Evolutionary conservation across 2,329 filamentous ascomycete species (phyloP).

Genomic region (Hymenoscyphus occultus): DNA sequence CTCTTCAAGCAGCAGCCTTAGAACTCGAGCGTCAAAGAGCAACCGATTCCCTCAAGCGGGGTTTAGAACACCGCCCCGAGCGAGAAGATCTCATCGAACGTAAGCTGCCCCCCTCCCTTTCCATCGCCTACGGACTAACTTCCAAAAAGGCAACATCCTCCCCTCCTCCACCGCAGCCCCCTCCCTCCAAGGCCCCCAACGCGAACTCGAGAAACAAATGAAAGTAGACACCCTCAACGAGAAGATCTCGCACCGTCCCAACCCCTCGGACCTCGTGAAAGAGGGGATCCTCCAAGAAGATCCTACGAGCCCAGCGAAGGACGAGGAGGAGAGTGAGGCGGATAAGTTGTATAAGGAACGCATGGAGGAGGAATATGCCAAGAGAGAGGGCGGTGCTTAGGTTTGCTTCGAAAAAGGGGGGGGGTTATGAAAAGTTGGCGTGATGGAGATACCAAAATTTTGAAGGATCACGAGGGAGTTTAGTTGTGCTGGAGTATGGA

Average conservation of each 20-base stretch:
- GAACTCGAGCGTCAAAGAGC: constrained; percentile 64
- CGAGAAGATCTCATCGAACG: constrained; percentile 77
- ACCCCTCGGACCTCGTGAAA: constrained; percentile 71
- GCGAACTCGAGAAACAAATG: constrained; percentile 86
- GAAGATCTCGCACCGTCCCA: constrained; percentile 75
- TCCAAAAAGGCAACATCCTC: constrained; percentile 73
- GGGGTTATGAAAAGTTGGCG: background rate
- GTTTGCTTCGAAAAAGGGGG: background rate
- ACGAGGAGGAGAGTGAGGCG: constrained; percentile 15
- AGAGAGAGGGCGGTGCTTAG: constrained; percentile 60
- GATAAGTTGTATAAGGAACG: constrained; percentile 53
- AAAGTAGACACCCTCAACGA: constrained; percentile 82
- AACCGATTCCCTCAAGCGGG: constrained; percentile 62
- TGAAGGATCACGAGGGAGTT: background rate
- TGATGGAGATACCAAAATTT: background rate
- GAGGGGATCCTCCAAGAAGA: constrained; percentile 75
- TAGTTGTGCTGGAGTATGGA: background rate
- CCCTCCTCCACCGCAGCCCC: constrained; percentile 76
- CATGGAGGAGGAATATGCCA: constrained; percentile 63
- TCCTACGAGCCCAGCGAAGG: constrained; percentile 50
- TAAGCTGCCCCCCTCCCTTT: constrained; percentile 43
- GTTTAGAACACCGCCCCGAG: constrained; percentile 60
- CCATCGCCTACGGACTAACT: constrained; percentile 37
- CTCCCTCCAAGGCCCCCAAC: constrained; percentile 74
- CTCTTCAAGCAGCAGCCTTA: constrained; percentile 58